phyloP scores from a whole-genome alignment of 2,329 filamentous ascomycete genomes.

The Neoscytalidium dimidiatum region DNA sequence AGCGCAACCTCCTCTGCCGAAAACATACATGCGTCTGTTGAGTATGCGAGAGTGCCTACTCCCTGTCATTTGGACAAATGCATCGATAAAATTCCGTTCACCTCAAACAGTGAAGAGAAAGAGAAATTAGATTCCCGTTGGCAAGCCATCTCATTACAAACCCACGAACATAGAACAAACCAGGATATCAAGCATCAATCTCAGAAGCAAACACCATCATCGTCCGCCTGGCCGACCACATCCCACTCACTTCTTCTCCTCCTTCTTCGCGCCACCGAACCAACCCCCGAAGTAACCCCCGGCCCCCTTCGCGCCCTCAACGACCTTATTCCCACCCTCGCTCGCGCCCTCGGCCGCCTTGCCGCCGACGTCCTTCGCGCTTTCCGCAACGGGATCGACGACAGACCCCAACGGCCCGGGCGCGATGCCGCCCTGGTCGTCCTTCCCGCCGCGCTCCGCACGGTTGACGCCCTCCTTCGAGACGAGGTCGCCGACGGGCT shows the following conservation, averaged over 20 bases:
- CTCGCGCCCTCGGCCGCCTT: neutral
- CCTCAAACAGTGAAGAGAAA: too few relatives aligned
- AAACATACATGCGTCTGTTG: too few relatives aligned
- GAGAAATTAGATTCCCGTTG: neutral
- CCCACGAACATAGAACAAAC: neutral
- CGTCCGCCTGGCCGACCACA: neutral
- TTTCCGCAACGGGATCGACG: neutral
- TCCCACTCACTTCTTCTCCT: neutral
- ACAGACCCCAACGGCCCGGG: neutral
- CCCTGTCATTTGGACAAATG: too few relatives aligned
- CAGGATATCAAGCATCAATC: neutral
- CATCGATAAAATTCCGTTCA: too few relatives aligned
- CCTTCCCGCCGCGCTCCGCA: slow-evolving; percentile 64
- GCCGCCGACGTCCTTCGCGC: neutral
- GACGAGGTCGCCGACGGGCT: slow-evolving; percentile 63
- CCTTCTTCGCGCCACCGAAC: neutral
- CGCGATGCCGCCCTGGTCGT: slow-evolving; percentile 52
- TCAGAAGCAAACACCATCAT: neutral
- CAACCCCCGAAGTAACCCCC: slow-evolving; percentile 1
- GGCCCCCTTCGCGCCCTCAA: neutral
- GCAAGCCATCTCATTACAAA: neutral
- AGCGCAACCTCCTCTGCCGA: too few relatives aligned
- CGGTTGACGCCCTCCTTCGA: slow-evolving; percentile 69
- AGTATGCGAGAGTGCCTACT: too few relatives aligned
- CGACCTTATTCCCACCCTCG: neutral